phyloP scores from a whole-genome alignment of 768 basidiomycete genomes.

The Cystofilobasidium macerans region DNA sequence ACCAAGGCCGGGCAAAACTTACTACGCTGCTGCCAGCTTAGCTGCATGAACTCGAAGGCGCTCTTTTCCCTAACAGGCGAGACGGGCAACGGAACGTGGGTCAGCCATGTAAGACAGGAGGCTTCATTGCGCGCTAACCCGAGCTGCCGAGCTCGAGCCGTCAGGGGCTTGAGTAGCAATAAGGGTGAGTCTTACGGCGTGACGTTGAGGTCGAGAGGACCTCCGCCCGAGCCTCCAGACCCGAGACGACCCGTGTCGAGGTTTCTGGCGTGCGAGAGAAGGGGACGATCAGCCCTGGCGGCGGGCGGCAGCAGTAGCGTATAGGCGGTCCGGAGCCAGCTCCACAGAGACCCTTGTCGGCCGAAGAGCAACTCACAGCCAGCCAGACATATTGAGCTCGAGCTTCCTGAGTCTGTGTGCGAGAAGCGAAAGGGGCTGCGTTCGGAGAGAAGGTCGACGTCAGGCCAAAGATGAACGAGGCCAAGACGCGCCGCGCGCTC shows the following conservation, averaged over 20 bases:
- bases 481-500: too few relatives aligned
- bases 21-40: slow-evolving; percentile 18
- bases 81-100: neutral
- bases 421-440: too few relatives aligned
- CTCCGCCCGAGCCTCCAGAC: slow-evolving; percentile 4
- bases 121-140: too few relatives aligned
- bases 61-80: slow-evolving; percentile 16
- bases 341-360: too few relatives aligned
- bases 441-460: too few relatives aligned
- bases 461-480: too few relatives aligned
- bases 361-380: neutral
- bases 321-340: neutral
- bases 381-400: slow-evolving; percentile 3
- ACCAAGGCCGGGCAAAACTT: neutral
- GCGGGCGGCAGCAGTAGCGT: neutral
- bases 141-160: too few relatives aligned
- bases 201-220: slow-evolving; percentile 20
- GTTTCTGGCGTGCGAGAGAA: neutral
- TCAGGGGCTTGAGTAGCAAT: neutral
- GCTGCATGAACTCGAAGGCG: slow-evolving; percentile 26
- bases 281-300: neutral
- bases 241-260: slow-evolving; percentile 19
- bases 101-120: too few relatives aligned
- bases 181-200: slow-evolving; percentile 8
- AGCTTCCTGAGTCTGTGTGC: too few relatives aligned